Conservation (phyloP, 306 rosid species). For the Boehmeria nivea region DNA sequence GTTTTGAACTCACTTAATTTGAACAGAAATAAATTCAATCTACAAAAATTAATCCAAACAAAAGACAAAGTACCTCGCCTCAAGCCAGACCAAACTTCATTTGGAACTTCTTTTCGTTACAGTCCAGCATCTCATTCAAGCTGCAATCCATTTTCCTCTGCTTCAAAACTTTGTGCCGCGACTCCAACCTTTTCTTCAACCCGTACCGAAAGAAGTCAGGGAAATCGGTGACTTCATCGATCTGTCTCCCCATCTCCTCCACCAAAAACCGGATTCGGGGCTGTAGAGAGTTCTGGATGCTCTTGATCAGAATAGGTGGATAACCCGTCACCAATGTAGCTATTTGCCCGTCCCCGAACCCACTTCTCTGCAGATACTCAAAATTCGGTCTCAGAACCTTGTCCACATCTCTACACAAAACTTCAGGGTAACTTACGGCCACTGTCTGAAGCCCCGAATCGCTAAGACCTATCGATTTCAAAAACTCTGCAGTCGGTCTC, state of each 20-base stretch:
- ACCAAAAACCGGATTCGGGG: constrained; percentile 71
- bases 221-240: constrained; percentile 62
- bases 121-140: constrained; percentile 86
- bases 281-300: constrained; percentile 66
- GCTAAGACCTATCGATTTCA: constrained; percentile 52
- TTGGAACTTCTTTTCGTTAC: constrained; percentile 70
- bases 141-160: constrained; percentile 43
- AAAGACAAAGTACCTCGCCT: constrained; percentile 26
- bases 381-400: constrained; percentile 66
- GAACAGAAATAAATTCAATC: not conserved
- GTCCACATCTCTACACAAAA: constrained; percentile 72
- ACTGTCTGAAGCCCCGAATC: constrained; percentile 60
- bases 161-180: constrained; percentile 56
- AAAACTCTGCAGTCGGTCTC: constrained; percentile 60
- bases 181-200: constrained; percentile 62
- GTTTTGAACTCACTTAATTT: not conserved
- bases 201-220: constrained; percentile 86
- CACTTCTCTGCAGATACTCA: constrained; percentile 44
- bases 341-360: constrained; percentile 61
- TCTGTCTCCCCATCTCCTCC: constrained; percentile 69
- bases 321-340: constrained; percentile 69
- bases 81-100: constrained; percentile 58
- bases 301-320: constrained; percentile 83
- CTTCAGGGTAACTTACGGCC: constrained; percentile 62
- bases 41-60: constrained; percentile 10